These are phyloP conservation scores for Cercospora zeae-maydis DNA, from an alignment of 2,329 filamentous ascomycete species.

Conservation along the genomic window DNA sequence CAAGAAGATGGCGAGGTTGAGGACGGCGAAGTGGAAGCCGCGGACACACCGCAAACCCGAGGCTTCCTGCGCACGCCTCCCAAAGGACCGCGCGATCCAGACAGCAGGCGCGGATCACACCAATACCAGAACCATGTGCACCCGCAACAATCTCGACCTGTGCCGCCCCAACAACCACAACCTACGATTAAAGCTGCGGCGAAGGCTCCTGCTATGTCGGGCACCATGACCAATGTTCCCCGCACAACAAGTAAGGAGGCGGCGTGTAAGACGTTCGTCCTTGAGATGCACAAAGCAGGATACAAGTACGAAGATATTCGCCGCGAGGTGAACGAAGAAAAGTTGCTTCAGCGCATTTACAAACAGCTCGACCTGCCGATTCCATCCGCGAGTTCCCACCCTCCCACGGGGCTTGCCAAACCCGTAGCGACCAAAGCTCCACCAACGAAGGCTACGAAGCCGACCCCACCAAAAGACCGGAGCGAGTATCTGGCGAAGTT, in stretches of 20 bases:
- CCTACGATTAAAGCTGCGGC: neutral
- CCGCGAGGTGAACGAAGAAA: conserved; percentile 66
- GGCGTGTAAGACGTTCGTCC: conserved; percentile 30
- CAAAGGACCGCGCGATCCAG: conserved; percentile 26
- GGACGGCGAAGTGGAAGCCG: conserved; percentile 55
- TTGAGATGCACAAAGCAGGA: conserved; percentile 51
- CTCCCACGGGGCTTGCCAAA: neutral
- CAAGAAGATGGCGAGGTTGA: conserved; percentile 77
- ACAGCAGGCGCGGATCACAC: conserved; percentile 16
- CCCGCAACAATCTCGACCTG: conserved; percentile 5
- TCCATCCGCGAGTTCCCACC: neutral
- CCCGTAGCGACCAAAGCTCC: neutral
- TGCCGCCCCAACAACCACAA: conserved; percentile 2
- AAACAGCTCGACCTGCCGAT: conserved; percentile 56
- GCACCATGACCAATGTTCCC: neutral
- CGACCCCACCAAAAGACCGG: conserved; percentile 51
- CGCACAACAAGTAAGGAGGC: conserved; percentile 14
- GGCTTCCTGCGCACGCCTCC: conserved; percentile 31
- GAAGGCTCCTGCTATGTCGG: neutral
- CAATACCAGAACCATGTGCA: conserved; percentile 5
- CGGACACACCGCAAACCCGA: conserved; percentile 8
- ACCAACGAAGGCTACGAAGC: conserved; percentile 15
- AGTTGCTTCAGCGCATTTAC: conserved; percentile 63
- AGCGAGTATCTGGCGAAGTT: conserved; percentile 74
- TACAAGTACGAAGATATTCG: conserved; percentile 72